Conservation (phyloP, 768 basidiomycete genomes). For the Mycena sanguinolenta region DNA sequence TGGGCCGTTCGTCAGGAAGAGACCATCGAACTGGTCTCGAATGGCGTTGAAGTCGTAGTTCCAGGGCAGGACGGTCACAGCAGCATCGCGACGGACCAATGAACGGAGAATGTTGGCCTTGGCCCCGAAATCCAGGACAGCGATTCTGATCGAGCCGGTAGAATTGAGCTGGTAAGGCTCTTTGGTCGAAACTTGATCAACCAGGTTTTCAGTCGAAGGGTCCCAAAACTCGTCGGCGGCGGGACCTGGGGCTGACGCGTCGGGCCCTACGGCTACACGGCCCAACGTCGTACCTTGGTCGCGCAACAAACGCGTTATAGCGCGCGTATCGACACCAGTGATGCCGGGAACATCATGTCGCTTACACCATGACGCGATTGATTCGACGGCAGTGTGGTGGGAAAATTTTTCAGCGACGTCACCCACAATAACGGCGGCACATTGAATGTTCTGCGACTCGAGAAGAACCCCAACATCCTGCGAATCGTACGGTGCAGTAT, state of each 20-base stretch:
- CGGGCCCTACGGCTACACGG: slow-evolving; percentile 85
- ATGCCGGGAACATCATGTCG: slow-evolving; percentile 92
- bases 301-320: slow-evolving; percentile 92
- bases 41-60: slow-evolving; percentile 95
- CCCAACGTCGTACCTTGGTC: slow-evolving; percentile 98
- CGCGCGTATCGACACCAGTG: slow-evolving; percentile 97
- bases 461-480: slow-evolving; percentile 89
- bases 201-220: slow-evolving; percentile 91
- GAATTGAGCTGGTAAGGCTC: slow-evolving; percentile 89
- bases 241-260: slow-evolving; percentile 73
- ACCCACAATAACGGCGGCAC: slow-evolving; percentile 91
- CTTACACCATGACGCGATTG: slow-evolving; percentile 92
- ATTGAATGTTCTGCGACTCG: slow-evolving; percentile 92
- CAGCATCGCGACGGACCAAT: slow-evolving; percentile 90
- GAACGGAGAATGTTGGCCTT: slow-evolving; percentile 98
- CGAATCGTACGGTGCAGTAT: slow-evolving; percentile 77
- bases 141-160: slow-evolving; percentile 89
- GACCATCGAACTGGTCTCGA: slow-evolving; percentile 91
- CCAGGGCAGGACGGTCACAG: slow-evolving; percentile 97
- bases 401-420: slow-evolving; percentile 97
- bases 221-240: slow-evolving; percentile 88
- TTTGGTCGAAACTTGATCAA: slow-evolving; percentile 93
- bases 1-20: slow-evolving; percentile 97
- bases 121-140: slow-evolving; percentile 96
- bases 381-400: slow-evolving; percentile 94